Evolutionary conservation across 331 rosid species (phyloP).

Genomic region (Telfairia occidentalis): DNA sequence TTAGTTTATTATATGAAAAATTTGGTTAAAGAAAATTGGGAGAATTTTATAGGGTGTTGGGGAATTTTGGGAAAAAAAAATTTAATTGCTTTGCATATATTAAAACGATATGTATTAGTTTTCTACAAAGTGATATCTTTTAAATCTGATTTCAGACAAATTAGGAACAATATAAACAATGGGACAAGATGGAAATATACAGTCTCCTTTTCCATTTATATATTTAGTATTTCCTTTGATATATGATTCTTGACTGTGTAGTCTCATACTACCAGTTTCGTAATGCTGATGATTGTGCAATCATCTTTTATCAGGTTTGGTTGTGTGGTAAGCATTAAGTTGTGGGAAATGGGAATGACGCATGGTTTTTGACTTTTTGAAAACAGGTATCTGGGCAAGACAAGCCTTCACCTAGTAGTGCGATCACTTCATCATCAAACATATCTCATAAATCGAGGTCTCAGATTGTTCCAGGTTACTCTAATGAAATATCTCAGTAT

Average conservation of each 20-base stretch:
- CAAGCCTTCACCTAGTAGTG: constrained; percentile 37
- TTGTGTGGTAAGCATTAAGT: background rate
- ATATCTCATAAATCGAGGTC: constrained; percentile 44
- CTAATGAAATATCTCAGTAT: constrained; percentile 33
- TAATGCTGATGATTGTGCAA: background rate
- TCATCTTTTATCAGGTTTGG: background rate
- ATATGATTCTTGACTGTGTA: background rate
- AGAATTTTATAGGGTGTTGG: too few relatives aligned
- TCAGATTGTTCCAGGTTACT: constrained; percentile 24
- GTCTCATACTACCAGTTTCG: background rate
- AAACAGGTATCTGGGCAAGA: constrained; percentile 84
- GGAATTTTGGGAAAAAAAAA: too few relatives aligned
- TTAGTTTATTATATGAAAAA: too few relatives aligned
- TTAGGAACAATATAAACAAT: background rate
- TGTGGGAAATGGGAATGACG: constrained; percentile 17
- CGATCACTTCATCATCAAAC: constrained; percentile 35
- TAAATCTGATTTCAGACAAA: background rate
- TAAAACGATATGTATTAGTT: background rate
- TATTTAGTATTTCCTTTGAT: background rate
- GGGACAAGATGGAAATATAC: background rate
- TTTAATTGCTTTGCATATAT: too few relatives aligned
- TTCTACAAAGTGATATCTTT: background rate
- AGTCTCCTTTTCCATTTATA: background rate
- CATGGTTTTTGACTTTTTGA: constrained; percentile 10
- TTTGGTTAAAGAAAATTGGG: too few relatives aligned